Percentiles rank a stretch among this genome's conserved stretches.
These are phyloP conservation scores for Boletus subcaerulescens DNA, from an alignment of 768 basidiomycete genomes.

Conservation along the genomic window DNA sequence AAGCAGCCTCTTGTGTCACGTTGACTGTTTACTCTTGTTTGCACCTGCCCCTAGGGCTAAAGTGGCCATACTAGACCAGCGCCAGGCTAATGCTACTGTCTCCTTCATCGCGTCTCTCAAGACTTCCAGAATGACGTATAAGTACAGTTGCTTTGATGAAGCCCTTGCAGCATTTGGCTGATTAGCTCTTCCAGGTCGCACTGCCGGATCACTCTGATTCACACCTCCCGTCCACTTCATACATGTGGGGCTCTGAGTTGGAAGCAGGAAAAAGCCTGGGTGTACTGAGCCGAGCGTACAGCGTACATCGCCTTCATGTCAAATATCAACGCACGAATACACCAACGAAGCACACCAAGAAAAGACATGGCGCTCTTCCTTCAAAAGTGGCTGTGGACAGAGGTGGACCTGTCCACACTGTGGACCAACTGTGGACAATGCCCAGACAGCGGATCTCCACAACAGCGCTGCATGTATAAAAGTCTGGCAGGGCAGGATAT, in stretches of 20 bases:
- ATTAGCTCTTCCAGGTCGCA: not conserved
- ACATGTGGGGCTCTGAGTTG: not conserved
- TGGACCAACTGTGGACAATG: constrained; percentile 17
- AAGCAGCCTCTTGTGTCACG: constrained; percentile 1
- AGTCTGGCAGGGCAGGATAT: not conserved
- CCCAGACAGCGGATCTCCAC: constrained; percentile 11
- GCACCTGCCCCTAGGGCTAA: constrained; percentile 3
- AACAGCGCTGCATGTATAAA: constrained; percentile 11
- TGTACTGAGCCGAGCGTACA: not conserved
- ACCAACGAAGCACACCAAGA: constrained; percentile 4
- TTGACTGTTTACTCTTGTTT: constrained; percentile 15
- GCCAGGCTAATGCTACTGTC: not conserved
- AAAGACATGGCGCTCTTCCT: not conserved
- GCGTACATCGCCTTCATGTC: not conserved
- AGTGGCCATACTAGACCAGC: not conserved
- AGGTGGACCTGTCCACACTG: not conserved
- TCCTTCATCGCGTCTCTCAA: not conserved
- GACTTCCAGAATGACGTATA: not conserved
- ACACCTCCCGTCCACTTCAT: not conserved
- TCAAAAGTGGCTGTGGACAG: constrained; percentile 3
- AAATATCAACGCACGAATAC: not conserved
- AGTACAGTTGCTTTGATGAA: constrained; percentile 2
- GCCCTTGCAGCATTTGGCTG: not conserved
- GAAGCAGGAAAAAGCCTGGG: too few species aligned
- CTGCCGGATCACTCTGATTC: too few species aligned